Conservation (phyloP, 129 eudicot genomes). For the Logfia minima region DNA sequence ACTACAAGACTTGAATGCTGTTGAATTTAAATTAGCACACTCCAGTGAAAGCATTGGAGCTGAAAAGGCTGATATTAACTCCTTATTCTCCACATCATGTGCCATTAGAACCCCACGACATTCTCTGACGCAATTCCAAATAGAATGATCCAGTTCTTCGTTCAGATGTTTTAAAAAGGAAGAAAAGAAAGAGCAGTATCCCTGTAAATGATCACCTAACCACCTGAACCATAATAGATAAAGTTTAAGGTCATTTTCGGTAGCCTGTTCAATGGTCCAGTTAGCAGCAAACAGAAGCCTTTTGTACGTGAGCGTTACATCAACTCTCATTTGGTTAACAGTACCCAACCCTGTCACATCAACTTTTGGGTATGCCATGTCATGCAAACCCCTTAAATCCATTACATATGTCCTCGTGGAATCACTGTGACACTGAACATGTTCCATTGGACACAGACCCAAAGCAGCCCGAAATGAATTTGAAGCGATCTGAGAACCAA, state of each 20-base stretch:
- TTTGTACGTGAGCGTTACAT: slow-evolving; percentile 28
- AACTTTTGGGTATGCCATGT: slow-evolving; percentile 47
- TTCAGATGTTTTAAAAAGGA: slow-evolving; percentile 40
- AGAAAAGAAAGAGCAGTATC: slow-evolving; percentile 47
- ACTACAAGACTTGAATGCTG: slow-evolving; percentile 22
- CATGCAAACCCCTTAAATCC: slow-evolving; percentile 47
- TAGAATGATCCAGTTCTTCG: slow-evolving; percentile 64
- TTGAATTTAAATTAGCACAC: slow-evolving; percentile 32
- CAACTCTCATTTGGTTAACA: slow-evolving; percentile 27
- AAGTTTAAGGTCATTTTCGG: slow-evolving; percentile 53
- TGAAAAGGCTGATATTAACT: slow-evolving; percentile 21
- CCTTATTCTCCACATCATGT: slow-evolving; percentile 22
- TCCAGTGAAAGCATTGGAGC: slow-evolving; percentile 68
- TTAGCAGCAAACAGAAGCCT: slow-evolving; percentile 72
- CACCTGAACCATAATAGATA: slow-evolving; percentile 70
- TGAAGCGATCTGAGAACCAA: slow-evolving; percentile 59
- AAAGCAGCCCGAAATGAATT: slow-evolving; percentile 27
- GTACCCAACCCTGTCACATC: slow-evolving; percentile 14
- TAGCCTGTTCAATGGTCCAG: slow-evolving; percentile 86
- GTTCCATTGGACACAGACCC: slow-evolving; percentile 23
- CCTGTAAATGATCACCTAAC: slow-evolving; percentile 54
- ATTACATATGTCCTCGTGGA: slow-evolving; percentile 41
- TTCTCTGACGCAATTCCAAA: slow-evolving; percentile 54
- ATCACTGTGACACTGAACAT: slow-evolving; percentile 25
- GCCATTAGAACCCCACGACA: slow-evolving; percentile 37